Conservation (phyloP, 148 eudicot genomes). For the Cornus suecica region DNA sequence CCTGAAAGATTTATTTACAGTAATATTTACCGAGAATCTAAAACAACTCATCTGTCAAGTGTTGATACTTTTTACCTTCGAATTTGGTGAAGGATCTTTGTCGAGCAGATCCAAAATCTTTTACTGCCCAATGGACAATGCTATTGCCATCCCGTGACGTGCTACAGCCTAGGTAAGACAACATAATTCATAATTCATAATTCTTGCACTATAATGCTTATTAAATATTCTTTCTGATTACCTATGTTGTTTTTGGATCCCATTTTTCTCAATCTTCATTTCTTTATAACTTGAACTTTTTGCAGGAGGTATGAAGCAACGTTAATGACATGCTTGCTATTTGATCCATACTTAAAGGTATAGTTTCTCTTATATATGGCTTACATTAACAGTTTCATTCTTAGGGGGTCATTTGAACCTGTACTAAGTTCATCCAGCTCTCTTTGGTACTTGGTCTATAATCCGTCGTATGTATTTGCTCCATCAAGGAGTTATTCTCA, state of each 20-base stretch:
- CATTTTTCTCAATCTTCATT: constrained; percentile 3
- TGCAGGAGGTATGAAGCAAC: constrained; percentile 82
- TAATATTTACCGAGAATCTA: not conserved
- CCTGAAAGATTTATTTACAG: not conserved
- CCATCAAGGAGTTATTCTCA: not conserved
- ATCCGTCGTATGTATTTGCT: not conserved
- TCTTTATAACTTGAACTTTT: constrained; percentile 14
- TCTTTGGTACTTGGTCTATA: not conserved
- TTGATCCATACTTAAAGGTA: constrained; percentile 88
- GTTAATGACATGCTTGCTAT: constrained; percentile 82
- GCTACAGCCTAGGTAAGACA: constrained; percentile 73
- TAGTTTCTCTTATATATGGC: not conserved
- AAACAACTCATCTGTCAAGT: not conserved
- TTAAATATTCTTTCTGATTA: not conserved
- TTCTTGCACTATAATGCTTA: not conserved
- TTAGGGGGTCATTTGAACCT: not conserved
- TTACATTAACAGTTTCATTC: not conserved
- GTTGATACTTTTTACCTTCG: constrained; percentile 10
- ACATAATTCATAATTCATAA: not conserved
- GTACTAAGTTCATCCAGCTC: not conserved
- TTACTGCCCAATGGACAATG: constrained; percentile 89
- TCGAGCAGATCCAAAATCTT: constrained; percentile 84
- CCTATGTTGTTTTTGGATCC: not conserved
- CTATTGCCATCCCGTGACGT: constrained; percentile 89
- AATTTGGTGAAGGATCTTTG: constrained; percentile 74